These are phyloP conservation scores for Cystofilobasidium ferigula DNA, from an alignment of 768 basidiomycete genomes.

Conservation along the genomic window DNA sequence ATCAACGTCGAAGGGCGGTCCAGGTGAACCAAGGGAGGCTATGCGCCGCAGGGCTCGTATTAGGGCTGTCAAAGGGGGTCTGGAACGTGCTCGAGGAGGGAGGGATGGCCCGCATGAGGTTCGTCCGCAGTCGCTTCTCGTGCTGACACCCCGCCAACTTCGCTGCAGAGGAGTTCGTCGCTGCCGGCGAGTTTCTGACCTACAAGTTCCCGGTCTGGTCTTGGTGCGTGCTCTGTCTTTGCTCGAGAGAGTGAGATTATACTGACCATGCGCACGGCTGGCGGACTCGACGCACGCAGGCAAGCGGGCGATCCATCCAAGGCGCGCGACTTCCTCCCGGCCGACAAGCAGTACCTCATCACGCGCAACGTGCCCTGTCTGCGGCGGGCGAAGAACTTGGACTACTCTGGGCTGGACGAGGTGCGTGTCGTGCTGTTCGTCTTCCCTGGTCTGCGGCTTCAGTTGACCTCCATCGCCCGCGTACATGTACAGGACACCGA, in stretches of 20 bases:
- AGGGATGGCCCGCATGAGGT: too few species aligned
- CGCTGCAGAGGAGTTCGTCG: slow-evolving; percentile 81
- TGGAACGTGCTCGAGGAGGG: too few species aligned
- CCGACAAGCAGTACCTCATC: slow-evolving; percentile 91
- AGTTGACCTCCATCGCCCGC: neutral
- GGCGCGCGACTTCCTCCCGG: slow-evolving; percentile 80
- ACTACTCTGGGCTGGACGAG: slow-evolving; percentile 90
- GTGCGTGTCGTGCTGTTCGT: neutral
- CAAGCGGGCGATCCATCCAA: slow-evolving; percentile 82
- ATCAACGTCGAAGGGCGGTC: too few species aligned
- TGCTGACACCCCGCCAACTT: slow-evolving; percentile 29
- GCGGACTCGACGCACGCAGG: slow-evolving; percentile 46
- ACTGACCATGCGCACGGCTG: neutral
- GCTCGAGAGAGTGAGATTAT: neutral
- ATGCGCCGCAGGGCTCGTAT: too few species aligned
- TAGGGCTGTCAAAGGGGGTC: too few species aligned
- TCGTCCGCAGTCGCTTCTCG: too few species aligned
- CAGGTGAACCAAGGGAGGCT: too few species aligned
- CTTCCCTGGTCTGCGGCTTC: neutral
- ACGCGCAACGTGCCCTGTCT: slow-evolving; percentile 95
- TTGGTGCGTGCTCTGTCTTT: slow-evolving; percentile 51
- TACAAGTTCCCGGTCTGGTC: slow-evolving; percentile 99
- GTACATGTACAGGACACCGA: slow-evolving; percentile 55
- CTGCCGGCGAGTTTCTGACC: slow-evolving; percentile 88
- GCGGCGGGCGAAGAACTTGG: slow-evolving; percentile 77